A percentile compares a stretch with the other conserved stretches of the same genome.
Evolutionary conservation across 2,329 filamentous ascomycete species (phyloP).

Genomic region (Zelopaecilomyces penicillatus): DNA sequence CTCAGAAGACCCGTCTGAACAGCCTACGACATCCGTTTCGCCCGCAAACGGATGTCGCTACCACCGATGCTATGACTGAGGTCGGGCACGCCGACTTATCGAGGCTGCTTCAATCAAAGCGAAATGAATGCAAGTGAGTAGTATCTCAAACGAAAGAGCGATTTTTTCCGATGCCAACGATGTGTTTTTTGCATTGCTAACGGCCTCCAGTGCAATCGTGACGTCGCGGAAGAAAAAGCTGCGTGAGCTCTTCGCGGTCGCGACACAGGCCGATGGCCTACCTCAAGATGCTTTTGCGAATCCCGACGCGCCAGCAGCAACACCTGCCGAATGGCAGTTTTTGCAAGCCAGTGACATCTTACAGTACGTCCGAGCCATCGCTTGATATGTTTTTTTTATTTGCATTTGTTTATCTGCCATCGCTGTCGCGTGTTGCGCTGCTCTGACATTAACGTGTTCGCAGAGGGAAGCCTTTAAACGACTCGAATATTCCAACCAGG

Average conservation of each 20-base stretch:
- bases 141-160: conserved; percentile 34
- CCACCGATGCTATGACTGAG: conserved; percentile 63
- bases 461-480: conserved; percentile 38
- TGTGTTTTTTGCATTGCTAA: conserved; percentile 38
- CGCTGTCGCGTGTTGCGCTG: conserved; percentile 8
- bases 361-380: conserved; percentile 40
- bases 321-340: conserved; percentile 46
- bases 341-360: conserved; percentile 49
- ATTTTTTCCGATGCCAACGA: conserved; percentile 41
- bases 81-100: conserved; percentile 57
- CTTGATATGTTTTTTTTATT: conserved; percentile 11
- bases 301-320: conserved; percentile 46
- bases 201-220: conserved; percentile 55
- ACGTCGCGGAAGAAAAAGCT: conserved; percentile 85
- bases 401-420: conserved; percentile 12
- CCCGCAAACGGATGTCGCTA: conserved; percentile 61
- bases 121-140: conserved; percentile 53
- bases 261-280: conserved; percentile 58
- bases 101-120: conserved; percentile 58
- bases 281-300: conserved; percentile 50
- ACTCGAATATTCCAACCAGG: conserved; percentile 43
- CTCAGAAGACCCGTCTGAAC: conserved; percentile 17
- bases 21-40: conserved; percentile 46
- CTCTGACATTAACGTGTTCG: conserved; percentile 13
- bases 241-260: conserved; percentile 74